Base-by-base conservation (phyloP, 2,329 filamentous ascomycete genomes). In the Penicillium sp. region DNA sequence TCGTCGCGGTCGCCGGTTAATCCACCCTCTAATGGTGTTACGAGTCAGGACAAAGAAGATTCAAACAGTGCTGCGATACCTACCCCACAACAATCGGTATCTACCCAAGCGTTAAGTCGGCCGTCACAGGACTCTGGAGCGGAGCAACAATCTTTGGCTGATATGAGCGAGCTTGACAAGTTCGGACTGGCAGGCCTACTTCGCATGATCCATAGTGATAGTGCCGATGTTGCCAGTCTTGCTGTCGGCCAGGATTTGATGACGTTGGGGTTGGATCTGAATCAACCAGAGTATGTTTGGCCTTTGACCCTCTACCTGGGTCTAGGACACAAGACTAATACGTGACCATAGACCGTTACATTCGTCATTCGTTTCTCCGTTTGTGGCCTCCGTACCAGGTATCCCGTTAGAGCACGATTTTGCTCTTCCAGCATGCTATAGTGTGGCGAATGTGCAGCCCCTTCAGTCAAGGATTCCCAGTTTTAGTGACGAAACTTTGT, bases 231-330 rank as follows among this genome's bases (percentile, higher is more conserved):
- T 50, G 78, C 78, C n/a, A 78, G 76, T 63, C 78, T 89, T 58
- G 84, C 87, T 30, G 81, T 88, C 65, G 88, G 88, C 15, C 86
- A 89, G 72, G 87, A 90, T 72, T 74, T 90, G 63, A 88, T 85
- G 71, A 84, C 84, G 7, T 76, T 90, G 23, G 88, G 87, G 29
- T 78, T 90, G 66, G 87, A 90, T 71, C 77, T 90, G 60, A 88
- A 88, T 67, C 83, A 85, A 63, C 82, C 84, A 63, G 85, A 87
- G 85, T 86, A 81, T 75, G 83, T 64, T 61, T 51, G 21, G 44
- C 45, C 11, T 19, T 21, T 8, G 15, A 41, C 35, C 11, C 11
- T 41, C 15, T 31, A 45, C 21, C 19, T 23, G 15, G 6, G 19
- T 19, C n/a, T 15, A n/a, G 19, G 29, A 26, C 21, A 21, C 19